Evolutionary conservation across 495 filamentous ascomycete species (phyloP).

Genomic region (Aspergillus nidulans): DNA sequence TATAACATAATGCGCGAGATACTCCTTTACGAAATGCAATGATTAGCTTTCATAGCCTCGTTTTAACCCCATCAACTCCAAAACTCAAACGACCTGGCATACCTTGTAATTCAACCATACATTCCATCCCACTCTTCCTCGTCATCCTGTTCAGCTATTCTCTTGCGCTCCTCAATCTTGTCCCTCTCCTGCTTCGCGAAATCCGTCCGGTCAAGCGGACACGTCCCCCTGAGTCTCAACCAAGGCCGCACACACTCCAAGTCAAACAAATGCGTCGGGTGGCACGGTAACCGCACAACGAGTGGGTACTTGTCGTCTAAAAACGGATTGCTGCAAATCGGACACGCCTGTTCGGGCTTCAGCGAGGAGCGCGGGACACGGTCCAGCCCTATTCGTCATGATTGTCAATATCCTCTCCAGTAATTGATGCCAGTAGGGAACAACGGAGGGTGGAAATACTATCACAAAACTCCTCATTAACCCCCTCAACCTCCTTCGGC

Average conservation of each 20-base stretch:
- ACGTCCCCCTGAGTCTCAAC: conserved; percentile 82
- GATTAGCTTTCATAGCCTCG: not conserved
- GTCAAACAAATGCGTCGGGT: conserved; percentile 78
- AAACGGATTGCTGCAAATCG: conserved; percentile 81
- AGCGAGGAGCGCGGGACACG: conserved; percentile 68
- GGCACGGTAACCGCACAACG: conserved; percentile 84
- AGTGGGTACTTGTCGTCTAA: conserved; percentile 74
- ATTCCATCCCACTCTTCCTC: conserved; percentile 70
- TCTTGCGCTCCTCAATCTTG: conserved; percentile 49
- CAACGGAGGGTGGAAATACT: conserved; percentile 23
- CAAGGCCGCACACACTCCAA: conserved; percentile 93
- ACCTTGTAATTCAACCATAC: conserved; percentile 53
- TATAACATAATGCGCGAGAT: not conserved
- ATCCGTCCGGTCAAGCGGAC: conserved; percentile 79
- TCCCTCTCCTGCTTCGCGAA: conserved; percentile 69
- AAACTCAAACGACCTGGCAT: not conserved
- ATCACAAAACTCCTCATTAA: conserved; percentile 77
- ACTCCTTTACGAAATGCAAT: not conserved
- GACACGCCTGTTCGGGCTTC: conserved; percentile 65
- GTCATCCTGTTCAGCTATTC: conserved; percentile 56
- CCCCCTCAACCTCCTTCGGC: conserved; percentile 65
- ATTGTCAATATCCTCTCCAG: not conserved
- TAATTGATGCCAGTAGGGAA: not conserved
- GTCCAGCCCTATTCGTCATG: conserved; percentile 54
- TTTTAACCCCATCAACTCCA: not conserved